Base-by-base conservation (phyloP, 2,329 filamentous ascomycete genomes). In the Penicillium sp. region DNA sequence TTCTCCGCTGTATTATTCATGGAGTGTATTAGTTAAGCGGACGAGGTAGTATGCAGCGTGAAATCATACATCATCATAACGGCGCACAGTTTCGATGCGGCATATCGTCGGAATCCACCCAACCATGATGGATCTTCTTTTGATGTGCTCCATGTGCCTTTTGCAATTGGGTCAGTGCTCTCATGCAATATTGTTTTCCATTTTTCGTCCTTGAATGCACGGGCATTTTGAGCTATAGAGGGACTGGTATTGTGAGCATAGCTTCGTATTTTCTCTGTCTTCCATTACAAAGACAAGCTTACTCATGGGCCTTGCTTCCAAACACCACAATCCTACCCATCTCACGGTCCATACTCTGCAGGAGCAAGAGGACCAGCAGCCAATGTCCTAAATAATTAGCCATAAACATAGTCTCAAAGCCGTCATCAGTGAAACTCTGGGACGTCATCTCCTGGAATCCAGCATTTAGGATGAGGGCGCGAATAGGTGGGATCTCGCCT, bases 1-100 rank as follows among this genome's bases (percentile, higher is more conserved):
- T 56, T 76, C 72, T 9, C 43, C 24, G 23, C 52, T 55, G 9
- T n/a, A n/a, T n/a, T n/a, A n/a, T n/a, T n/a, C n/a, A n/a, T n/a
- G n/a, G n/a, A n/a, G n/a, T n/a, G n/a, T n/a, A n/a, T n/a, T n/a
- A n/a, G n/a, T n/a, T n/a, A n/a, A n/a, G n/a, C n/a, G n/a, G n/a
- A n/a, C n/a, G n/a, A n/a, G 16, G 20, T 9, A n/a, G 2, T 16
- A 20, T 3, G 24, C 40, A n/a, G n/a, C n/a, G n/a, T n/a, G n/a
- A n/a, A n/a, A n/a, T n/a, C n/a, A 49, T 72, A 67, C 60, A 62
- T 59, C 62, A 76, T 65, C 70, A 75, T 74, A 11, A 75, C 62
- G 18, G 58, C 63, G 59, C 67, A 75, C 6, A 75, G 65, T 58
- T 74, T 76, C 33, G 68, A 66, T n/a, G 71, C 73, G 9, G 72